Base-by-base conservation (phyloP, 495 filamentous ascomycete species). In the Xylaria longipes region DNA sequence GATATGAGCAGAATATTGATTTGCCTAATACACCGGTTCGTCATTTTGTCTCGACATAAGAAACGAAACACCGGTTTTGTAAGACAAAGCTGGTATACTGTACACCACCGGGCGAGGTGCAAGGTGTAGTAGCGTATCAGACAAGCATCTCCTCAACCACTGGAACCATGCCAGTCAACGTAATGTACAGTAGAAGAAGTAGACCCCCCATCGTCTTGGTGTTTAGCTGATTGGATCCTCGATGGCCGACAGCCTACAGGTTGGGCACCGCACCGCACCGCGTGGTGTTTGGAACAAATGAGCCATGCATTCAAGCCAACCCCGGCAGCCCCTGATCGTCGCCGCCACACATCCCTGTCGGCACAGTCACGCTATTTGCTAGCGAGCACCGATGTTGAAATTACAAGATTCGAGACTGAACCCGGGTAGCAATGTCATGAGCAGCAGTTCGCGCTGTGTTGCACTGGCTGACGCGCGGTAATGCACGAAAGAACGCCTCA, bases 271-370 rank as follows among this genome's bases (percentile, higher is more conserved):
- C 14, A 33, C 48, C 3, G n/a, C 46, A 9, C 7, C 46, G 46
- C 46, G 46, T 27, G 60, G 60, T 63, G 25, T 45, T 63, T 63
- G 39, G 41, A 64, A 64, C 15, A 39, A 64, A 31, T 56, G 27
- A 41, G 37, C 60, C 37, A 27, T 63, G 58, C 20, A 22, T 14
- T 41, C 57, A 27, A 25, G 22, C 33, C 35, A 15, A 62, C 58
- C 33, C 35, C 37, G 7, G 58, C 12, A 39, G 33, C 64, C 64
- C 64, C 64, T 67, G 64, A 67, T 54, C 33, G 48, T 41, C 64
- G 41, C 48, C 65, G 48, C 48, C 33, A 22, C 45, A 25, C 45
- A 66, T 37, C 64, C 64, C 64, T 66, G 64, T 39, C 31, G 20
- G 27, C 33, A 50, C 12, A 6, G 27, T 37, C 25, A 33, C 29